Conservation (phyloP, 2,329 filamentous ascomycete species). For the Ilyonectria sp. region DNA sequence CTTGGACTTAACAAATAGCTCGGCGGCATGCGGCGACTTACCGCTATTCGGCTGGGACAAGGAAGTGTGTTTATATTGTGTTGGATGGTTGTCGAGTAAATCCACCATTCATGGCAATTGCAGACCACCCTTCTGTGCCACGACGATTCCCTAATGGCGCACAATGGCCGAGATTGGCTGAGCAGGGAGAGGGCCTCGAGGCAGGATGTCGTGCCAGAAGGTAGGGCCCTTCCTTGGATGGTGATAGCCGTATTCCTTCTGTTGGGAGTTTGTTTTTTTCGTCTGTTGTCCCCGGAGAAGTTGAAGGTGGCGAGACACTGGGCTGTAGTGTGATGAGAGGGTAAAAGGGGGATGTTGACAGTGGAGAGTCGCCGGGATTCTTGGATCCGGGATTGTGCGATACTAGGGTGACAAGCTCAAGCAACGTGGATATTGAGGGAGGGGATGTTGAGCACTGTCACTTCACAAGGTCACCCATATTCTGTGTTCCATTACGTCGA, state of each 20-base stretch:
- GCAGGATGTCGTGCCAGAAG: not conserved
- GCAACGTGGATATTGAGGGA: not conserved
- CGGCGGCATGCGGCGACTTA: not conserved
- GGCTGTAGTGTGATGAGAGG: conserved; percentile 29
- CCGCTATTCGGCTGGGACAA: not conserved
- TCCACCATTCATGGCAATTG: not conserved
- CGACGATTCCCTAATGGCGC: conserved; percentile 8
- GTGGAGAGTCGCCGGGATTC: conserved; percentile 20
- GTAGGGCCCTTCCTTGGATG: conserved; percentile 15
- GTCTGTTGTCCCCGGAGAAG: conserved; percentile 1
- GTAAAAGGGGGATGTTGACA: conserved; percentile 36
- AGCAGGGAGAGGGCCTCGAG: not conserved
- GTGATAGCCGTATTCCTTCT: conserved; percentile 11
- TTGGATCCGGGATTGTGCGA: conserved; percentile 16
- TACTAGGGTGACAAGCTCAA: conserved; percentile 8
- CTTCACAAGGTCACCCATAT: conserved; percentile 8
- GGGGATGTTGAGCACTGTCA: conserved; percentile 13
- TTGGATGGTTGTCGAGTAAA: not conserved
- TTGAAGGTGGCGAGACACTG: conserved; percentile 26
- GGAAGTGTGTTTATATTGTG: not conserved
- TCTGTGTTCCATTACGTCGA: not conserved
- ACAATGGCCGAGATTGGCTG: conserved; percentile 16
- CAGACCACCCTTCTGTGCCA: conserved; percentile 2
- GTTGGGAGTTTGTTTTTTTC: conserved; percentile 5
- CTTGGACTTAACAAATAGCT: conserved; percentile 1